Evolutionary conservation across 2,329 filamentous ascomycete species (phyloP).

Genomic region (Phyllosticta paracitricarpa): DNA sequence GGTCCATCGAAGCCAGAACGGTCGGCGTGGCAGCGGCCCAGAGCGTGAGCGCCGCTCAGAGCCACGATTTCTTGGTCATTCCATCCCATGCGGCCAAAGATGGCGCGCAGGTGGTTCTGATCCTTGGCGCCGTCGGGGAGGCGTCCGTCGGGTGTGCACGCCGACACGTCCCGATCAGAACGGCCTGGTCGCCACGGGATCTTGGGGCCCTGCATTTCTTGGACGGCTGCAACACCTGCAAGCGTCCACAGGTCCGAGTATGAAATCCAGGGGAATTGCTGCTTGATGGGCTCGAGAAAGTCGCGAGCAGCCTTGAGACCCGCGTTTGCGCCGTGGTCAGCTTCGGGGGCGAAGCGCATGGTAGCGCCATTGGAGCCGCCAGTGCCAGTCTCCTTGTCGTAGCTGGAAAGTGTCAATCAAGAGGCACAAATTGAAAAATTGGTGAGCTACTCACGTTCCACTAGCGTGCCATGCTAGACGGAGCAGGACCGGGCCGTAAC

Average conservation of each 20-base stretch:
- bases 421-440: neutral
- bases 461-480: constrained; percentile 90
- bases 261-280: constrained; percentile 85
- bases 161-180: constrained; percentile 63
- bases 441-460: constrained; percentile 49
- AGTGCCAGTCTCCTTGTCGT: constrained; percentile 75
- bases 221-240: constrained; percentile 71
- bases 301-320: constrained; percentile 78
- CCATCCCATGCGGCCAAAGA: constrained; percentile 97
- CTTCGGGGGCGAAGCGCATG: constrained; percentile 89
- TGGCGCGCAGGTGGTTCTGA: constrained; percentile 71
- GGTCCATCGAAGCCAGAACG: constrained; percentile 82
- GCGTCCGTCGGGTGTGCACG: constrained; percentile 90
- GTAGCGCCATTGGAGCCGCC: constrained; percentile 94
- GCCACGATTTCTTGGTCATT: constrained; percentile 95
- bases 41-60: constrained; percentile 72
- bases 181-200: constrained; percentile 88
- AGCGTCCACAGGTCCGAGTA: constrained; percentile 98
- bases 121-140: constrained; percentile 73
- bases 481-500: constrained; percentile 84
- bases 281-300: constrained; percentile 88
- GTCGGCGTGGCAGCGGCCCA: constrained; percentile 77
- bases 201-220: constrained; percentile 86
- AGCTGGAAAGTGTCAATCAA: constrained; percentile 33
- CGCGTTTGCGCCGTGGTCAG: constrained; percentile 86